Conservation (phyloP, 1,284 basidiomycete species). For the Volvariella volvacea region DNA sequence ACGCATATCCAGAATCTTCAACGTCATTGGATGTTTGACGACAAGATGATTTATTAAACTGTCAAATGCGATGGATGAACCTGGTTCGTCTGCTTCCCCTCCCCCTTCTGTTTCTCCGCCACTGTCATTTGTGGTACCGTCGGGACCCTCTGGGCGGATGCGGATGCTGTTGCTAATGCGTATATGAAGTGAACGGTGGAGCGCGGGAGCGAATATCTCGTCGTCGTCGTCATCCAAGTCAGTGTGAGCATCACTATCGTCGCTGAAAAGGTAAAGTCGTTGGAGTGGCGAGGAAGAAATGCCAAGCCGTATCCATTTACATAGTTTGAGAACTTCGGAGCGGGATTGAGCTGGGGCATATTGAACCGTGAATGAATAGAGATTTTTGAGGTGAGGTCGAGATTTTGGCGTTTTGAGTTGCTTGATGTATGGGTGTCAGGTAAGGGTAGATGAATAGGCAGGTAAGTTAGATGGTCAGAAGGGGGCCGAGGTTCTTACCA, state of each 20-base stretch:
- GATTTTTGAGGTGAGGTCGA: slow-evolving; percentile 21
- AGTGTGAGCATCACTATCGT: slow-evolving; percentile 14
- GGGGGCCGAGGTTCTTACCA: slow-evolving; percentile 23
- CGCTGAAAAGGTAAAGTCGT: slow-evolving; percentile 13
- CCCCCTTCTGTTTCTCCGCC: background rate
- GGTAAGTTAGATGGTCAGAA: background rate
- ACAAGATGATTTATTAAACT: slow-evolving; percentile 35
- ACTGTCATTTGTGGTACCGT: background rate
- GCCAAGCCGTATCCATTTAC: slow-evolving; percentile 37
- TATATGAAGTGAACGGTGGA: too few relatives aligned
- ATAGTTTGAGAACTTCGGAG: slow-evolving; percentile 26
- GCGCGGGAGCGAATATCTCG: background rate
- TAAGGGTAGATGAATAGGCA: too few relatives aligned
- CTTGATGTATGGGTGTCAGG: slow-evolving; percentile 12
- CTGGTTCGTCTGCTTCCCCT: slow-evolving; percentile 8
- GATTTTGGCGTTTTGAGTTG: slow-evolving; percentile 32
- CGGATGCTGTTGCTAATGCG: background rate
- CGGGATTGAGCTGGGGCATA: slow-evolving; percentile 19
- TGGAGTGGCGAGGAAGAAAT: slow-evolving; percentile 32
- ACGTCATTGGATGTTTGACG: slow-evolving; percentile 24
- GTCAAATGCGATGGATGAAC: slow-evolving; percentile 27
- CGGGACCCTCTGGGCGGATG: background rate
- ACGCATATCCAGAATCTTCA: slow-evolving; percentile 30
- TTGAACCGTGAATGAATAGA: slow-evolving; percentile 34
- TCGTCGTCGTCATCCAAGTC: too few relatives aligned